Base-by-base conservation (phyloP, 1,139 yeast genomes). In the Candida sojae region DNA sequence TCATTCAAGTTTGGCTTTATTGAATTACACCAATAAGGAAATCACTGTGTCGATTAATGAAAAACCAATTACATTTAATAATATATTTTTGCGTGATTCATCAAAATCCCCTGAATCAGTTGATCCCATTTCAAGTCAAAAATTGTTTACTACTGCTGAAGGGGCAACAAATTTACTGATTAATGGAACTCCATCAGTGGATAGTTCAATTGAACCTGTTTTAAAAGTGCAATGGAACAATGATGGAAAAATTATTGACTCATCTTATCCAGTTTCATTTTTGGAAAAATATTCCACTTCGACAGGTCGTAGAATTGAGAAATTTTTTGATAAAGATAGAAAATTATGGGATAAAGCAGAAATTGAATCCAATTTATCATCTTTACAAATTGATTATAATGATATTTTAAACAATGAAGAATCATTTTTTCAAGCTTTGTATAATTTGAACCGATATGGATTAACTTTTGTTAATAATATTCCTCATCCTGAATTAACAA, bases 21-120 rank as follows among this genome's bases (percentile, higher is more conserved):
- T 30, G 13, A 37, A 31, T 6, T 52, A 39, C 31, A 45, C 44
- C 13, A 47, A 53, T 34, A 42, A 49, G 29, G 54, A 52, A 33
- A 45, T 52, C 12, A 42, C 56, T 5, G 34, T 54, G 25, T 25
- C 46, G n/a, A 47, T 54, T 26, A 46, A 62, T 21, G 60, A 58
- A 7, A 51, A 57, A 9, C 60, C 65, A 0, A 73, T 78, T 21
- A 68, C 73, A 32, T 84, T 76, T 63, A 75, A 75, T 51, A 81
- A 78, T 50, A 64, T 81, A 2, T 86, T 87, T 57, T 69, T 88
- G 35, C 71, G 95, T 53, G 96, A 88, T 58, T 74, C 90, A 0
- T 83, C 89, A 44, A 63, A 66, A 4, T 69, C 82, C 3, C 58
- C 69, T 0, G 63, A 59, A 11, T 80, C 88, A 1, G 75, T 85